These are phyloP conservation scores for Salvia sclarea DNA, from an alignment of 305 asterid species.

Conservation along the genomic window DNA sequence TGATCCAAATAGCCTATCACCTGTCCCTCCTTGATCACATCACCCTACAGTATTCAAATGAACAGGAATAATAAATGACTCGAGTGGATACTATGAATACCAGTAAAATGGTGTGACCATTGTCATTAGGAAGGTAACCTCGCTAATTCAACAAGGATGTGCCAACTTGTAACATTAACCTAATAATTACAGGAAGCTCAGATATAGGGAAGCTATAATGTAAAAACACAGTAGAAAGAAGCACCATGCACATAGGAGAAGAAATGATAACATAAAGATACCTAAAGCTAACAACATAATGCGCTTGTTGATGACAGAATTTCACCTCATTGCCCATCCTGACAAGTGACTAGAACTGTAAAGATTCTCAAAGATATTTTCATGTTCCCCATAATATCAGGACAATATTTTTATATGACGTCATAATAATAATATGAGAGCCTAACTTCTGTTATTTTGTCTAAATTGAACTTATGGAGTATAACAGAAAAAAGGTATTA, in stretches of 20 bases:
- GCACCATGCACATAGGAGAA: background rate
- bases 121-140: background rate
- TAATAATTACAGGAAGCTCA: background rate
- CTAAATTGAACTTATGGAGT: background rate
- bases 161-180: background rate
- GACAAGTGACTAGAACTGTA: background rate
- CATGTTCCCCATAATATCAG: slow-evolving; percentile 1
- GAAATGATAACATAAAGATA: background rate
- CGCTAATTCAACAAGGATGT: background rate
- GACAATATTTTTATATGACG: slow-evolving; percentile 1
- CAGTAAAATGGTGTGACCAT: background rate
- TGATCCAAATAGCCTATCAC: slow-evolving; percentile 65
- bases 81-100: slow-evolving; percentile 12
- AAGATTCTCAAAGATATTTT: background rate
- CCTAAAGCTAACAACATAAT: background rate
- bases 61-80: slow-evolving; percentile 5
- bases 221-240: background rate
- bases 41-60: slow-evolving; percentile 52
- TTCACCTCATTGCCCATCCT: background rate
- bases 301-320: slow-evolving; percentile 8
- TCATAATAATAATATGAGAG: background rate
- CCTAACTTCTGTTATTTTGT: background rate
- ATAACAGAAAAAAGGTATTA: slow-evolving; percentile 6
- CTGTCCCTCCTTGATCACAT: slow-evolving; percentile 80
- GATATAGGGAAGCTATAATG: background rate